These are phyloP conservation scores for Stachybotrys elegans DNA, from an alignment of 2,329 filamentous ascomycete genomes.

Conservation along the genomic window DNA sequence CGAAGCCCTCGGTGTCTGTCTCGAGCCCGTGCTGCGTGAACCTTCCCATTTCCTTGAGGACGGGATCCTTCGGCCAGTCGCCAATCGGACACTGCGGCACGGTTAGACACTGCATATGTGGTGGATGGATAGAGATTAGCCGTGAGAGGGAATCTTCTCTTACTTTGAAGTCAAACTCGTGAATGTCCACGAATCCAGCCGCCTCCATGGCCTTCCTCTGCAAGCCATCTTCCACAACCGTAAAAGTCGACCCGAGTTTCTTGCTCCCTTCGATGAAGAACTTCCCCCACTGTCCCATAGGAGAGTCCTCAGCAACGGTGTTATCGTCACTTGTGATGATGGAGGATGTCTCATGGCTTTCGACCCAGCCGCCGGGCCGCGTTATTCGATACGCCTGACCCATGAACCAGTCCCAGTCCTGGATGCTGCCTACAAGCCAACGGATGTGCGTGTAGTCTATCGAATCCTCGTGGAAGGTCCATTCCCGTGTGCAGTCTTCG, in stretches of 20 bases:
- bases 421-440: slow-evolving; percentile 50
- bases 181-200: not conserved
- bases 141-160: too few relatives aligned
- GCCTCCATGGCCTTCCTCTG: not conserved
- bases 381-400: slow-evolving; percentile 44
- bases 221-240: not conserved
- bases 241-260: slow-evolving; percentile 20
- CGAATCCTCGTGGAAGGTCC: slow-evolving; percentile 37
- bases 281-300: slow-evolving; percentile 22
- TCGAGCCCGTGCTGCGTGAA: not conserved
- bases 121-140: not conserved
- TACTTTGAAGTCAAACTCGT: not conserved
- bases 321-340: slow-evolving; percentile 11
- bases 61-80: not conserved
- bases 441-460: slow-evolving; percentile 58
- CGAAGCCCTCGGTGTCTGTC: not conserved
- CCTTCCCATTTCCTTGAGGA: not conserved
- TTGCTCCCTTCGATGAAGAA: slow-evolving; percentile 20
- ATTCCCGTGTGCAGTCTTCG: slow-evolving; percentile 29
- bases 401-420: slow-evolving; percentile 51
- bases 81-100: not conserved
- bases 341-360: slow-evolving; percentile 21
- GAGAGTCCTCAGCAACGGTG: slow-evolving; percentile 9
- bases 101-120: fast-evolving
- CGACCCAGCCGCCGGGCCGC: slow-evolving; percentile 31